Percentiles rank a stretch among this genome's conserved stretches.
Conservation (phyloP, 805 yeast genomes). For the Candida wancherniae region DNA sequence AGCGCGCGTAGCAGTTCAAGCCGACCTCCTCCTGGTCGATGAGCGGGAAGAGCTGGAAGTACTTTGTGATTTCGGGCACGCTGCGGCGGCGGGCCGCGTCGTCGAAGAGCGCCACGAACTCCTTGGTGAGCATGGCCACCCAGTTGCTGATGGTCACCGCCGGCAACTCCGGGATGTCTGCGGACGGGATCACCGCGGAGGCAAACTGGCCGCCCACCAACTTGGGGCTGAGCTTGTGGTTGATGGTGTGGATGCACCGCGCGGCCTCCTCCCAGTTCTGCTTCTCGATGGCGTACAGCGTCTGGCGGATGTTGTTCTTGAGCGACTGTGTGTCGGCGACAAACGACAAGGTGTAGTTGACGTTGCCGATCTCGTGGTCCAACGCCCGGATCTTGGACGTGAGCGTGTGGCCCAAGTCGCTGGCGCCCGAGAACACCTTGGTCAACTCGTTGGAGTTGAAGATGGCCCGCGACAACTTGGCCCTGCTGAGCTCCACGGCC, state of each 20-base stretch:
- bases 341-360: slow-evolving; percentile 55
- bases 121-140: slow-evolving; percentile 50
- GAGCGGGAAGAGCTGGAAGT: slow-evolving; percentile 83
- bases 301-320: slow-evolving; percentile 59
- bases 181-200: slow-evolving; percentile 75
- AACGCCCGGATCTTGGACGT: slow-evolving; percentile 65
- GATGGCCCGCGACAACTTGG: slow-evolving; percentile 60
- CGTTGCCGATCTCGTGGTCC: slow-evolving; percentile 66
- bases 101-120: slow-evolving; percentile 61
- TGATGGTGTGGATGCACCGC: slow-evolving; percentile 45
- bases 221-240: slow-evolving; percentile 45
- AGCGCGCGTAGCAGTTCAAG: slow-evolving; percentile 73
- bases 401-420: slow-evolving; percentile 59
- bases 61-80: slow-evolving; percentile 66
- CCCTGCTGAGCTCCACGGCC: slow-evolving; percentile 55
- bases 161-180: slow-evolving; percentile 82
- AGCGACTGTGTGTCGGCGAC: slow-evolving; percentile 64
- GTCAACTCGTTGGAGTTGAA: slow-evolving; percentile 53
- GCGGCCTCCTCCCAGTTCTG: slow-evolving; percentile 79
- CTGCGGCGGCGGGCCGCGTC: slow-evolving; percentile 63
- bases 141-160: slow-evolving; percentile 50
- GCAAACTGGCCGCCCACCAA: slow-evolving; percentile 65
- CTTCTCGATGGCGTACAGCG: slow-evolving; percentile 62
- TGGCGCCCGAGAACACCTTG: slow-evolving; percentile 53
- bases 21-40: slow-evolving; percentile 72